Percentiles rank a stretch among this genome's conserved stretches.
Conservation (phyloP, 495 filamentous ascomycete species). For the Acidiella bohemica region DNA sequence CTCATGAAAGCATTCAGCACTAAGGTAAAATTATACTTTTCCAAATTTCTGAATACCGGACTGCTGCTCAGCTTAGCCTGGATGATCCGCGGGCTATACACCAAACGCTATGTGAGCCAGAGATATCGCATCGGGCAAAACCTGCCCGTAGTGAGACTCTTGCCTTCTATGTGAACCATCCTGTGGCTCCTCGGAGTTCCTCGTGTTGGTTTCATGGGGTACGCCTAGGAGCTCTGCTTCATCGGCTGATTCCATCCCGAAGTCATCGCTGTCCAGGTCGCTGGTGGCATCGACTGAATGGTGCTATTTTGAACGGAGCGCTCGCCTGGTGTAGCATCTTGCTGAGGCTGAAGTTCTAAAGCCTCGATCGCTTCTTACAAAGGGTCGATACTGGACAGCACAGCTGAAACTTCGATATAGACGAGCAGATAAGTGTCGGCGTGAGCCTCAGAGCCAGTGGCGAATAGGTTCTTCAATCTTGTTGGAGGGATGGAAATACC, state of each 20-base stretch:
- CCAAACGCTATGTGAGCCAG: constrained; percentile 45
- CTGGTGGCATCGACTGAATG: neutral
- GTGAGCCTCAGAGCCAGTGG: too few species aligned
- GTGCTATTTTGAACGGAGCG: neutral
- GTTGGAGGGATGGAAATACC: too few species aligned
- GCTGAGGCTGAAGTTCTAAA: neutral
- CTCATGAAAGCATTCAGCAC: neutral
- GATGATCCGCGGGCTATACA: constrained; percentile 40
- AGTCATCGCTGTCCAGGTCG: constrained; percentile 1
- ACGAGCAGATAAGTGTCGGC: too few species aligned
- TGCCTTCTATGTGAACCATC: neutral
- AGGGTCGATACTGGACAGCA: too few species aligned
- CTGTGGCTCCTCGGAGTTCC: constrained; percentile 2
- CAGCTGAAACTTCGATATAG: too few species aligned
- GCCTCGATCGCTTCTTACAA: neutral
- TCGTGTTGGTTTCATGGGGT: neutral
- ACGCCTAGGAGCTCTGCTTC: constrained; percentile 1
- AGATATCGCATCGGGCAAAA: constrained; percentile 54
- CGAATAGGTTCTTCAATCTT: too few species aligned
- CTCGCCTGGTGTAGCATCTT: too few species aligned
- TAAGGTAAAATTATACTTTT: constrained; percentile 6
- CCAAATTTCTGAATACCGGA: constrained; percentile 37
- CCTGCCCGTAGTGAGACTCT: neutral
- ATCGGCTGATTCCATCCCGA: constrained; percentile 1
- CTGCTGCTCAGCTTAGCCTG: constrained; percentile 32